Conservation (phyloP, 2,329 filamentous ascomycete species). For the Lasiodiplodia gonubiensis region DNA sequence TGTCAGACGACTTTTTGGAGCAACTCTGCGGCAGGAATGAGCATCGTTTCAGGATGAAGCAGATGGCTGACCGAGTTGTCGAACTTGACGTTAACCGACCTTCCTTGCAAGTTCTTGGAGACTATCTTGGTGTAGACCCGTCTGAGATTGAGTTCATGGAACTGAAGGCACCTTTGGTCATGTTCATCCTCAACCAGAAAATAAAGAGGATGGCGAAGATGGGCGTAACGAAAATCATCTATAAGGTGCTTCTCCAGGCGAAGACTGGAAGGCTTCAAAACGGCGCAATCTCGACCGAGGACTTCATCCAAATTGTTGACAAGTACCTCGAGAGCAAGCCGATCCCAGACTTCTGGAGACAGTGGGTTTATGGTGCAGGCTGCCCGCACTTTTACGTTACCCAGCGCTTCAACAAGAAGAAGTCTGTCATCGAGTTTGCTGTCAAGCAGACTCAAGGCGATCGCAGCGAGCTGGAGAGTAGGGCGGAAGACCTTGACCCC, state of each 20-base stretch:
- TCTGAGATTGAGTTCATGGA: conserved; percentile 91
- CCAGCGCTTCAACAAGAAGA: conserved; percentile 97
- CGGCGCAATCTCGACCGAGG: conserved; percentile 72
- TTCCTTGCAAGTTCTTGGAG: conserved; percentile 80
- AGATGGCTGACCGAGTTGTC: conserved; percentile 79
- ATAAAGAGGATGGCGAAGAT: conserved; percentile 77
- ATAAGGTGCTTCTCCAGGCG: conserved; percentile 82
- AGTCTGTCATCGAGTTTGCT: conserved; percentile 89
- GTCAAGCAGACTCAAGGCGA: conserved; percentile 73
- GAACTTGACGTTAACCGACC: conserved; percentile 82
- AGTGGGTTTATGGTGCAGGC: conserved; percentile 89
- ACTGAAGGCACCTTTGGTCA: conserved; percentile 85
- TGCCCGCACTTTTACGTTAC: conserved; percentile 87
- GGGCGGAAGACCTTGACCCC: conserved; percentile 62
- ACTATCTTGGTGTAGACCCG: conserved; percentile 76
- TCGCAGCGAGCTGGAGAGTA: conserved; percentile 37
- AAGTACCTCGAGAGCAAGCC: conserved; percentile 74
- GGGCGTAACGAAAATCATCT: conserved; percentile 84
- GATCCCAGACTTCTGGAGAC: conserved; percentile 73
- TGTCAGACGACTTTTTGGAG: conserved; percentile 92
- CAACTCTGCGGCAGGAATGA: conserved; percentile 93
- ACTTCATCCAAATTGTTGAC: conserved; percentile 84
- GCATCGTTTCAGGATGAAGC: conserved; percentile 88
- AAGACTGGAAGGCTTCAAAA: conserved; percentile 79
- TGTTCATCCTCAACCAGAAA: conserved; percentile 87